Conservation (phyloP, 2,329 filamentous ascomycete genomes). For the Emmonsiellopsis sp. region DNA sequence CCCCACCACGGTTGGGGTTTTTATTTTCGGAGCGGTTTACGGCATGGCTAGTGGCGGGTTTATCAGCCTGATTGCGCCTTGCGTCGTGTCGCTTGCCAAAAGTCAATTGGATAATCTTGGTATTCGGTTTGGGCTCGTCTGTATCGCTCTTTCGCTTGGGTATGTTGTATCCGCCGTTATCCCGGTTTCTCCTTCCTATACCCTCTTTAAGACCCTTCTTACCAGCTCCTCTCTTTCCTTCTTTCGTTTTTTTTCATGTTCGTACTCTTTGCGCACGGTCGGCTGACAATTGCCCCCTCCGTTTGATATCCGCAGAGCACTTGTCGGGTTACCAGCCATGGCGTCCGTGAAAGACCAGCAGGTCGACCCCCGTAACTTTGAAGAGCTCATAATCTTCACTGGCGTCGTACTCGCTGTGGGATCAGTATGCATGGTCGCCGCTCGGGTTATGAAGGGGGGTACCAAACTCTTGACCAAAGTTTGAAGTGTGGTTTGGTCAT, state of each 20-base stretch:
- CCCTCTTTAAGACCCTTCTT: not conserved
- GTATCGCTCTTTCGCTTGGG: not conserved
- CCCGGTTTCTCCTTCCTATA: no score
- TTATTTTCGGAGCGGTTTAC: slow-evolving; percentile 4
- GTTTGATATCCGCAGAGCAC: not conserved
- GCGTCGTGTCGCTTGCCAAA: slow-evolving; percentile 6
- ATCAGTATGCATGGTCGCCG: not conserved
- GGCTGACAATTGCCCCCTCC: not conserved
- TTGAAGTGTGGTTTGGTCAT: not conserved
- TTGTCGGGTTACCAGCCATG: slow-evolving; percentile 1
- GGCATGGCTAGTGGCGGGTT: slow-evolving; percentile 6
- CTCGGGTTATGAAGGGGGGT: not conserved
- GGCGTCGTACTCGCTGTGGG: not conserved
- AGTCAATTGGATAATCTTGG: slow-evolving; percentile 3
- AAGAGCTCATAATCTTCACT: slow-evolving; percentile 1
- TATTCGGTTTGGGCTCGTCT: not conserved
- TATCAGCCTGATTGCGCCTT: slow-evolving; percentile 5
- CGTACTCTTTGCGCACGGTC: not conserved
- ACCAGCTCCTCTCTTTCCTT: no score
- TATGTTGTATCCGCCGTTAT: not conserved
- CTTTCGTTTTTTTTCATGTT: not conserved
- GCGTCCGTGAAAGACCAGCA: not conserved
- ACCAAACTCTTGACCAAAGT: not conserved
- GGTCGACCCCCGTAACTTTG: not conserved
- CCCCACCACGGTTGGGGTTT: not conserved